These are phyloP conservation scores for Geum urbanum DNA, from an alignment of 306 rosid genomes.

Conservation along the genomic window DNA sequence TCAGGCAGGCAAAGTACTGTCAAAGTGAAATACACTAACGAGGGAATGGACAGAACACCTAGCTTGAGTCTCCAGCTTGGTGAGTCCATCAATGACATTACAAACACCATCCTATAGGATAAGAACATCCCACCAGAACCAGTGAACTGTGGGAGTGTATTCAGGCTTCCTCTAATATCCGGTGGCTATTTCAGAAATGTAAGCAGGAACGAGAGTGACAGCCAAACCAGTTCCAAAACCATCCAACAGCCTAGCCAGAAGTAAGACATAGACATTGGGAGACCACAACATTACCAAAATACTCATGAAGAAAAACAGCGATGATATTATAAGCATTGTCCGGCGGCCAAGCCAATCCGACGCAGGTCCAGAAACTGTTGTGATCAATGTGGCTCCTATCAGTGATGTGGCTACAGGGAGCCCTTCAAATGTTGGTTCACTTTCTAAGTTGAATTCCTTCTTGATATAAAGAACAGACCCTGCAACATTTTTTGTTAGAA, in stretches of 20 bases:
- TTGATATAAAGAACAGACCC: conserved; percentile 25
- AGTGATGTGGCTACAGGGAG: conserved; percentile 25
- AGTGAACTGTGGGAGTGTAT: conserved; percentile 32
- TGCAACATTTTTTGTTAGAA: neutral
- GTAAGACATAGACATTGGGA: conserved; percentile 30
- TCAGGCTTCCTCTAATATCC: conserved; percentile 26
- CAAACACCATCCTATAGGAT: conserved; percentile 32
- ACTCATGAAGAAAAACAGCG: conserved; percentile 17
- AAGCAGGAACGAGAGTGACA: conserved; percentile 28
- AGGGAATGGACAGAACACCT: conserved; percentile 28
- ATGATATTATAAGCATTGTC: conserved; percentile 24
- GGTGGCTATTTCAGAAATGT: conserved; percentile 32
- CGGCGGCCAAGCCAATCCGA: conserved; percentile 26
- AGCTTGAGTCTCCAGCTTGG: conserved; percentile 37
- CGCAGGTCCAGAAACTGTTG: conserved; percentile 26
- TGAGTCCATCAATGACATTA: conserved; percentile 23
- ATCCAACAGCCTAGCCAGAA: conserved; percentile 20
- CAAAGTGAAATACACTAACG: conserved; percentile 21
- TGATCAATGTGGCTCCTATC: conserved; percentile 23
- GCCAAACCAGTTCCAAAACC: conserved; percentile 32
- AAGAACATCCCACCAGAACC: conserved; percentile 32
- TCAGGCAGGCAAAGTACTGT: conserved; percentile 32
- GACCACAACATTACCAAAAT: conserved; percentile 24
- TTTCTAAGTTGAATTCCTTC: conserved; percentile 23
- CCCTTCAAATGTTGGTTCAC: conserved; percentile 25